These are phyloP conservation scores for Aureobasidium sp. DNA, from an alignment of 2,329 filamentous ascomycete species.

Conservation along the genomic window DNA sequence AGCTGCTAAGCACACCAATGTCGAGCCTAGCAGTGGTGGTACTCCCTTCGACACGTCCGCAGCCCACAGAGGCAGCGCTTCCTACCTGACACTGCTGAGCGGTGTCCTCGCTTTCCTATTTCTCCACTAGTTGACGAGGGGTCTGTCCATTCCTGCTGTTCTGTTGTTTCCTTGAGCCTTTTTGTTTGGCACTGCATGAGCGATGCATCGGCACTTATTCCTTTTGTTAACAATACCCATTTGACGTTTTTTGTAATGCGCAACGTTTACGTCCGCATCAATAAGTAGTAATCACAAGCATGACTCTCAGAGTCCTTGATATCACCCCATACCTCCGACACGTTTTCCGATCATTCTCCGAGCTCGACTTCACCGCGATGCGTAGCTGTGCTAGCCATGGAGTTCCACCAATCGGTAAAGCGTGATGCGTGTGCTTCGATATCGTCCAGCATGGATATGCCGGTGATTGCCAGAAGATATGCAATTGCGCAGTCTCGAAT, in stretches of 20 bases:
- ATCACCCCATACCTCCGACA: background rate
- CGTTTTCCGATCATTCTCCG: too few species aligned
- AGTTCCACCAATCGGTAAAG: background rate
- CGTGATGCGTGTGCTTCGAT: too few species aligned
- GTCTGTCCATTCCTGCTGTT: background rate
- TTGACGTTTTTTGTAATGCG: constrained; percentile 4
- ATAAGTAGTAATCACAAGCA: constrained; percentile 1
- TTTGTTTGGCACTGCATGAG: background rate
- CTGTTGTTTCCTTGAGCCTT: background rate
- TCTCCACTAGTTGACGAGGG: background rate
- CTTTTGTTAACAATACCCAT: constrained; percentile 7
- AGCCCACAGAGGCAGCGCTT: background rate
- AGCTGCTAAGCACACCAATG: background rate
- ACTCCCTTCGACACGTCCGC: background rate
- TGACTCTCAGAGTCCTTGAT: background rate
- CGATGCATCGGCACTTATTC: background rate
- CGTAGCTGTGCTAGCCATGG: too few species aligned
- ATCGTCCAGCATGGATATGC: too few species aligned
- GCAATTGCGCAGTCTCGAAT: too few species aligned
- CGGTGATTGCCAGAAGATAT: too few species aligned
- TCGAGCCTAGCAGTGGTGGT: background rate
- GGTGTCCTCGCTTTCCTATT: background rate
- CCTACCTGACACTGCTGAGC: background rate
- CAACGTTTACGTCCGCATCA: background rate
- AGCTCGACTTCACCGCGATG: too few species aligned